phyloP scores from a whole-genome alignment of 345 rosid genomes.

The Moringa oleifera region DNA sequence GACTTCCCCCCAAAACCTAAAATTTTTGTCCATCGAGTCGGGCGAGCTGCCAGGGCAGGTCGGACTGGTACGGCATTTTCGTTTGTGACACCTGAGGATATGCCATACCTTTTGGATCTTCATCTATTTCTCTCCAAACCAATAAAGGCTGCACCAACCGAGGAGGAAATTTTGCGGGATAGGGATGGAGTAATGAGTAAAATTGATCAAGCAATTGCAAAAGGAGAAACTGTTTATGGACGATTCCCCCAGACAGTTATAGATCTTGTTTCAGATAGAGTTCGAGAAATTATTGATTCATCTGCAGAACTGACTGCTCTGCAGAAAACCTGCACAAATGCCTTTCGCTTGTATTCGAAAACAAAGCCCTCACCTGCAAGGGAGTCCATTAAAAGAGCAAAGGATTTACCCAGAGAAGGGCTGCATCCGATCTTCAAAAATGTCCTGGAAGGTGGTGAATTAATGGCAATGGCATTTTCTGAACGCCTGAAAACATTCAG shows the following conservation, averaged over 20 bases:
- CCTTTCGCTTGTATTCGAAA: conserved; percentile 82
- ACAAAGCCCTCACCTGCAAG: conserved; percentile 81
- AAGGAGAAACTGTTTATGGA: conserved; percentile 86
- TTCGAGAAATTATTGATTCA: conserved; percentile 63
- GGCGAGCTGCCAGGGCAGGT: conserved; percentile 95
- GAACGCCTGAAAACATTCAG: conserved; percentile 83
- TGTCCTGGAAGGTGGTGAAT: conserved; percentile 75
- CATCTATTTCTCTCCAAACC: conserved; percentile 93
- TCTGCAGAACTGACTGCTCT: conserved; percentile 71
- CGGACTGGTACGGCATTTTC: conserved; percentile 89
- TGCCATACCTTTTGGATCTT: conserved; percentile 87
- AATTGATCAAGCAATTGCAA: conserved; percentile 69
- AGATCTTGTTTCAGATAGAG: conserved; percentile 78
- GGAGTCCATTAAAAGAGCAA: conserved; percentile 85
- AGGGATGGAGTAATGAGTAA: conserved; percentile 64
- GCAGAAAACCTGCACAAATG: conserved; percentile 73
- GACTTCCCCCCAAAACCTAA: conserved; percentile 96
- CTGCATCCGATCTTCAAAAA: conserved; percentile 82
- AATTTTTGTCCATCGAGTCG: conserved; percentile 93
- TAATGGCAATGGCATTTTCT: conserved; percentile 85
- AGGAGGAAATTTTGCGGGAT: conserved; percentile 84
- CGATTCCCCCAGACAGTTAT: conserved; percentile 82
- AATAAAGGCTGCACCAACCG: conserved; percentile 80
- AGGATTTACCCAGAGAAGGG: conserved; percentile 79
- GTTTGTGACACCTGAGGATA: conserved; percentile 82